These are phyloP conservation scores for Fistulifera solaris DNA, from an alignment of 108 stramenopile species.

Conservation along the genomic window DNA sequence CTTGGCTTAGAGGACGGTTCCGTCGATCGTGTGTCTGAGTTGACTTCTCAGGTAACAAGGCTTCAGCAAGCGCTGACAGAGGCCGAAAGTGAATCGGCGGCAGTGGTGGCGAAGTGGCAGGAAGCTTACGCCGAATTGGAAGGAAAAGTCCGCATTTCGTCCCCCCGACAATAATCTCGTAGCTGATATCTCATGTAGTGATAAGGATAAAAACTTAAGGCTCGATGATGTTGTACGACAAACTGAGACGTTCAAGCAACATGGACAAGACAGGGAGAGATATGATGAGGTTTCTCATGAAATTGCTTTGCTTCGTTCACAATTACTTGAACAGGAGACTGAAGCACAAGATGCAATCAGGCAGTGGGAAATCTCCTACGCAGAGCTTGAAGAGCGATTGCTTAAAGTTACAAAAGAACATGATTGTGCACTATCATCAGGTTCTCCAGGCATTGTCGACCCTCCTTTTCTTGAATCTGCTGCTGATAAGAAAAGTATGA, in stretches of 20 bases:
- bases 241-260: conserved; percentile 3
- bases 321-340: not conserved
- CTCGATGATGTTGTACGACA: too few species aligned
- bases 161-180: not conserved
- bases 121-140: conserved; percentile 23
- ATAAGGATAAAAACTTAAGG: too few species aligned
- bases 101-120: conserved; percentile 47
- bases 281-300: too few species aligned
- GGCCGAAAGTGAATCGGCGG: conserved; percentile 40
- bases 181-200: too few species aligned
- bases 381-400: too few species aligned
- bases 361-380: too few species aligned
- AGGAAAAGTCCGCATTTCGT: too few species aligned
- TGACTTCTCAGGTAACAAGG: conserved; percentile 29
- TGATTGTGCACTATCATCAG: too few species aligned
- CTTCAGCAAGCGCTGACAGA: conserved; percentile 34
- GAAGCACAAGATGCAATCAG: not conserved
- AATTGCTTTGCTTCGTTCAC: not conserved
- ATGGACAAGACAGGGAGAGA: not conserved
- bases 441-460: too few species aligned
- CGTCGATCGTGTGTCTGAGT: conserved; percentile 8
- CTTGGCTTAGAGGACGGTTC: not conserved
- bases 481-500: too few species aligned
- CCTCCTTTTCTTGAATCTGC: too few species aligned
- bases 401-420: too few species aligned